phyloP scores from a whole-genome alignment of 805 yeast species.

The Wickerhamiella galacta region DNA sequence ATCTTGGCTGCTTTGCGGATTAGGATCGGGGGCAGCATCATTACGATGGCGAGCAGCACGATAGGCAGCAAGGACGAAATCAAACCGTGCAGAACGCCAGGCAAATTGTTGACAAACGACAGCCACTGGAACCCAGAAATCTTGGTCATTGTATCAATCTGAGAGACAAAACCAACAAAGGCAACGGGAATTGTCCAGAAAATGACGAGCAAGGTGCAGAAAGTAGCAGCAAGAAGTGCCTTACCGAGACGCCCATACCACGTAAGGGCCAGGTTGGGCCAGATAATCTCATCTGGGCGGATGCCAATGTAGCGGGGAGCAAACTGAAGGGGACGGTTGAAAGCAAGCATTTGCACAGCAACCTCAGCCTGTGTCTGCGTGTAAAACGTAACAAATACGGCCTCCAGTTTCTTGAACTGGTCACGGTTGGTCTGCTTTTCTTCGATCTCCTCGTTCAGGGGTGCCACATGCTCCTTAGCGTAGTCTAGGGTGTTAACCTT shows the following conservation, averaged over 20 bases:
- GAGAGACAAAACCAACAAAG: conserved; percentile 89
- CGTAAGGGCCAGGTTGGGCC: conserved; percentile 56
- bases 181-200: conserved; percentile 97
- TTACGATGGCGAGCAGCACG: conserved; percentile 58
- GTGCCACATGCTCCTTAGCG: conserved; percentile 47
- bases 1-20: conserved; percentile 61
- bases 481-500: conserved; percentile 76
- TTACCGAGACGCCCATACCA: conserved; percentile 41
- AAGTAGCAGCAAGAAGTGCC: conserved; percentile 37
- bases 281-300: conserved; percentile 67
- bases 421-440: conserved; percentile 38
- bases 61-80: conserved; percentile 82
- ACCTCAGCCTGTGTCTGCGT: conserved; percentile 76
- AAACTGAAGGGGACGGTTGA: conserved; percentile 28
- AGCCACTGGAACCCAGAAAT: conserved; percentile 36
- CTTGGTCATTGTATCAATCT: conserved; percentile 39
- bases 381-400: conserved; percentile 69
- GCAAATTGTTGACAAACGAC: conserved; percentile 59
- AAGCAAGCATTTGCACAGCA: conserved; percentile 62
- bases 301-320: conserved; percentile 39
- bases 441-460: conserved; percentile 49
- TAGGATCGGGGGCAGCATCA: conserved; percentile 74
- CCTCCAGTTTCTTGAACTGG: conserved; percentile 50
- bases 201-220: conserved; percentile 50
- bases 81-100: conserved; percentile 53